A percentile compares a stretch with the other conserved stretches of the same genome.
phyloP scores from a whole-genome alignment of 164 flowering plant genomes.

The Santalum album region DNA sequence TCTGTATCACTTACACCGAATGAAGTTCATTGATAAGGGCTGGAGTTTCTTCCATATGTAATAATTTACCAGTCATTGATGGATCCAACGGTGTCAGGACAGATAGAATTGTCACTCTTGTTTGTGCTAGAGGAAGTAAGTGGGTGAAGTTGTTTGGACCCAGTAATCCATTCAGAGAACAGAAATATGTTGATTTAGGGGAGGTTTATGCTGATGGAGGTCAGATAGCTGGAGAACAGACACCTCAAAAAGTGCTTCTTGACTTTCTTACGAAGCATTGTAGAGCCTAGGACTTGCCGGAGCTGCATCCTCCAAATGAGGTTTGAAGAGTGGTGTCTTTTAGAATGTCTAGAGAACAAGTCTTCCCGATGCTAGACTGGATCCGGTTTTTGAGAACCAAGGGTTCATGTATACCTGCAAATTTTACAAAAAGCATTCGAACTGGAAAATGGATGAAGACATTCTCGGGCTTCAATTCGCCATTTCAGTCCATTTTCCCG shows the following conservation, averaged over 20 bases:
- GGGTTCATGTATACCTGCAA: too few species aligned
- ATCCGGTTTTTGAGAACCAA: conserved; percentile 2
- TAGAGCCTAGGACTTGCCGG: too few species aligned
- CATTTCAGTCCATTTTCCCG: conserved; percentile 19
- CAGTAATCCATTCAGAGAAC: conserved; percentile 1
- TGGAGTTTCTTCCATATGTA: neutral
- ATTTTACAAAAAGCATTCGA: too few species aligned
- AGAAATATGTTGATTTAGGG: conserved; percentile 1
- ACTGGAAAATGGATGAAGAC: conserved; percentile 9
- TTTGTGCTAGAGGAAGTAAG: neutral
- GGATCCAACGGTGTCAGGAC: neutral
- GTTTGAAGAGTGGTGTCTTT: conserved; percentile 6
- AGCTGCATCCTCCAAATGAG: conserved; percentile 2
- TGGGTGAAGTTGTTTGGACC: neutral
- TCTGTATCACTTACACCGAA: neutral
- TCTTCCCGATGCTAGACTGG: conserved; percentile 15
- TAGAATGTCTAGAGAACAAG: conserved; percentile 10
- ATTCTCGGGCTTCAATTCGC: conserved; percentile 17
- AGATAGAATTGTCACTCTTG: neutral
- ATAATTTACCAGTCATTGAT: neutral
- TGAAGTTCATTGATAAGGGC: neutral
- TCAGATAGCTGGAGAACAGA: too few species aligned
- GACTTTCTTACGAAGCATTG: too few species aligned
- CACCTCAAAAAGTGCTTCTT: too few species aligned
- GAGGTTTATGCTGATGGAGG: too few species aligned